Base-by-base conservation (phyloP, 129 eudicot genomes). In the Flaveria linearis region DNA sequence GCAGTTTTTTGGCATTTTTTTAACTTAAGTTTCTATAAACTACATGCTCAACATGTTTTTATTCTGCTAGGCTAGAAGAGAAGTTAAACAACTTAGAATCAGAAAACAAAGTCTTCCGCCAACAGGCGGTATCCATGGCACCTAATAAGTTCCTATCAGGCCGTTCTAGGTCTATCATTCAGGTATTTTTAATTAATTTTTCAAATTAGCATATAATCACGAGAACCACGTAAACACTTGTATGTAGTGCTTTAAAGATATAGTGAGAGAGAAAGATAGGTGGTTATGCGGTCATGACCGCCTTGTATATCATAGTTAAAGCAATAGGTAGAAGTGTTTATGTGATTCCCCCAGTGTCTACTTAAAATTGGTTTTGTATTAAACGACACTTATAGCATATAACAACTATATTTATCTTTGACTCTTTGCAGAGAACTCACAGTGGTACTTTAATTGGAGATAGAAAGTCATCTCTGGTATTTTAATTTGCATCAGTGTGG, bases 61-160 rank as follows among this genome's bases (percentile, higher is more conserved):
- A 12, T 73, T 56, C 39, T 57, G 39, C 69, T 85, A 93, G 98
- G 87, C 69, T 90, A 57, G 98, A 91, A 83, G 97, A 94, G 85
- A 94, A 94, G 86, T 82, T 88, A 57, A 77, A 65, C 73, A 94
- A 94, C 80, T 76, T 94, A 74, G 98, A 94, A 75, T 91, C 91
- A 26, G 98, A 94, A 89, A 94, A 89, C 71, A 88, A 94, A 87
- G 98, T 94, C 71, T 86, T 94, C 76, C 97, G 98, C 72, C 97
- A 94, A 80, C 98, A 94, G 71, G 91, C 98, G 20, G 96, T 94
- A 41, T 94, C 98, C 73, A 87, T 94, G 85, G 97, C 93, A 69
- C 97, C 97, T 33, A 94, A 91, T 57, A 94, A 94, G 76, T 85
- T 87, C 76, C 91, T 88, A 55, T 93, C 97, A 18, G 96, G 97